Evolutionary conservation across 2,329 filamentous ascomycete genomes (phyloP).

Genomic region (Fusarium torulosum): DNA sequence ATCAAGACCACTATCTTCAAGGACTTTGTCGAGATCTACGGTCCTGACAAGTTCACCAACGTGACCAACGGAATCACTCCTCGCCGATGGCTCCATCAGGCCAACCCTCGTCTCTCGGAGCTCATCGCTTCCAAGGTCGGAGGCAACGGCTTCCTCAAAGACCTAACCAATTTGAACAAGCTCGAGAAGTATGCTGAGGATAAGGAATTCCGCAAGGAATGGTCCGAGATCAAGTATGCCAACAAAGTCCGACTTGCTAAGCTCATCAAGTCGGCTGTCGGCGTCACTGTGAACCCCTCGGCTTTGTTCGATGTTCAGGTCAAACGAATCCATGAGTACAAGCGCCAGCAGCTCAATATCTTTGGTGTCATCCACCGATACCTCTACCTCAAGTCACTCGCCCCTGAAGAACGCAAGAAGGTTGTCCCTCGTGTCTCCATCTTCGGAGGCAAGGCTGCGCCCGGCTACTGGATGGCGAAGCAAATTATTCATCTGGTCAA

Average conservation of each 20-base stretch:
- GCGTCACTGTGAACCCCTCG: conserved; percentile 85
- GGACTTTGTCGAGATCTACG: conserved; percentile 96
- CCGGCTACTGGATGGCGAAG: conserved; percentile 99
- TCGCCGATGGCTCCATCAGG: conserved; percentile 95
- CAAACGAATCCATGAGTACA: conserved; percentile 99
- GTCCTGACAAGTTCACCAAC: conserved; percentile 97
- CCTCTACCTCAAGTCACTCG: conserved; percentile 87
- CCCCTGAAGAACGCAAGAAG: conserved; percentile 86
- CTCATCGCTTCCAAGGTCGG: conserved; percentile 92
- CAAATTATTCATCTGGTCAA: conserved; percentile 98
- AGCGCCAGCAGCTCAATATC: conserved; percentile 98
- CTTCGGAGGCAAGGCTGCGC: conserved; percentile 97
- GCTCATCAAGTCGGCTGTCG: conserved; percentile 86
- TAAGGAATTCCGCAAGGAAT: conserved; percentile 91
- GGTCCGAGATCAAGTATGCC: conserved; percentile 95
- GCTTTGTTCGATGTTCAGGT: conserved; percentile 97
- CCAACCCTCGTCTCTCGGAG: conserved; percentile 91
- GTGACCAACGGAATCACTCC: conserved; percentile 99
- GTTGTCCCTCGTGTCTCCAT: conserved; percentile 89
- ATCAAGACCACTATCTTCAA: conserved; percentile 99
- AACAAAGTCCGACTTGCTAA: conserved; percentile 95
- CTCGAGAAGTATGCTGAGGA: conserved; percentile 88
- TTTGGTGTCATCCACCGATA: conserved; percentile 98
- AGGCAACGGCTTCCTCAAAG: conserved; percentile 86
- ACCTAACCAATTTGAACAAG: conserved; percentile 87